These are phyloP conservation scores for Musa beccarii DNA, from an alignment of 176 grass and related monocot species.

Conservation along the genomic window DNA sequence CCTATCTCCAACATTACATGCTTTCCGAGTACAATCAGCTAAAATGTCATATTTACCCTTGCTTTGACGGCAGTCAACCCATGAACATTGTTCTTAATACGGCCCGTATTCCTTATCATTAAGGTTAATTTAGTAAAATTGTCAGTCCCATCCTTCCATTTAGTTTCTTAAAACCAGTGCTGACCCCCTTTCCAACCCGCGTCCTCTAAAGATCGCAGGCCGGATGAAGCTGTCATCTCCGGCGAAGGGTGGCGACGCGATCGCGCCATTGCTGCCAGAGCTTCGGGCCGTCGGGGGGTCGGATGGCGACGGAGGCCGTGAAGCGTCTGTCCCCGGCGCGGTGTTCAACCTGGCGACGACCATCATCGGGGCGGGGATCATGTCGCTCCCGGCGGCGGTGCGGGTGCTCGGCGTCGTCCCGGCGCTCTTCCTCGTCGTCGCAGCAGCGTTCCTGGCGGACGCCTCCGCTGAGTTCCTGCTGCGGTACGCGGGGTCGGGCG, in stretches of 20 bases:
- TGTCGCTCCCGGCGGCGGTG: conserved; percentile 93
- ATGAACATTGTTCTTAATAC: too few relatives aligned
- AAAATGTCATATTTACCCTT: too few relatives aligned
- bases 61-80: too few relatives aligned
- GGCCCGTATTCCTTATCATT: background rate
- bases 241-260: background rate
- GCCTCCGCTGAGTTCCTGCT: conserved; percentile 66
- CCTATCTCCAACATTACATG: too few relatives aligned
- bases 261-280: conserved; percentile 49
- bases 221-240: conserved; percentile 15
- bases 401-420: conserved; percentile 66
- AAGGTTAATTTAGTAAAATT: background rate
- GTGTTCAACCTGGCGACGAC: conserved; percentile 90
- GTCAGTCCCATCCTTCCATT: too few relatives aligned
- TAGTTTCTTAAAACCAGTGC: background rate
- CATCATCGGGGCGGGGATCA: conserved; percentile 93
- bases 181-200: too few relatives aligned
- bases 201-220: background rate
- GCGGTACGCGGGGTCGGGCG: conserved; percentile 42
- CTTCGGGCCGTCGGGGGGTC: background rate
- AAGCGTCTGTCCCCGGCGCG: conserved; percentile 46
- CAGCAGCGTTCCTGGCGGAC: conserved; percentile 47
- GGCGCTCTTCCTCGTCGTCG: conserved; percentile 34
- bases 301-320: background rate
- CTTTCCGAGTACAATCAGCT: too few relatives aligned